Base-by-base conservation (phyloP, 2,329 filamentous ascomycete genomes). In the Coniochaeta sp. region DNA sequence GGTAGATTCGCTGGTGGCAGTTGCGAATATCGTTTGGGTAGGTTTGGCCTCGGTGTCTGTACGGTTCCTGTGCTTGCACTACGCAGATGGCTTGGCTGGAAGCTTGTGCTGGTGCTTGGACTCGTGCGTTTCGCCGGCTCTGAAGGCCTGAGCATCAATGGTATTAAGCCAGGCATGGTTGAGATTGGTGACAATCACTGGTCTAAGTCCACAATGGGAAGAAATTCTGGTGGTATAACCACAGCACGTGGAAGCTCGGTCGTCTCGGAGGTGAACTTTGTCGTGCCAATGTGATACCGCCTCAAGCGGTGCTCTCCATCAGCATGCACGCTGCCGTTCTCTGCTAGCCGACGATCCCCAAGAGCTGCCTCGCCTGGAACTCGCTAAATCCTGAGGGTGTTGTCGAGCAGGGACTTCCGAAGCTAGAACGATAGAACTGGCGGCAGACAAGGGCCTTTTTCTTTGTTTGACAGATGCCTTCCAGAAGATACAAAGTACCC, bases 151-250 rank as follows among this genome's bases (percentile, higher is more conserved):
- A 69, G 67, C 67, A 69, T 68, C 34, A 69, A 56, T 55, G 67
- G 67, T 58, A 69, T 69, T 31, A 69, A 58, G 44, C 67, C 67
- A 26, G 61, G 61, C 67, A 69, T 69, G 57, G 57, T 62, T 62
- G 61, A 12, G 55, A 9, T 24, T 57, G 40, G 38, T 40, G 58
- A 58, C 36, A 62, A 61, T 31, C n/a, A 31, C 38, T 31, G 38
- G 31, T 57, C 33, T 44, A 19, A 28, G 52, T 58, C 26, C 16
- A 33, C n/a, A 43, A 26, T 43, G 54, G 14, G n/a, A 5, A 40
- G n/a, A 38, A 36, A 44, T 57, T 57, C 38, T 12, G 38, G 22
- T 19, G 38, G 44, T 57, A 43, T 44, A 24, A 55, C 47, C 12
- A 40, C 17, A 40, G 34, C 34, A 44, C 17, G 31, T 43, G 24